phyloP scores from a whole-genome alignment of 768 basidiomycete genomes.

The Mycena sanguinolenta region DNA sequence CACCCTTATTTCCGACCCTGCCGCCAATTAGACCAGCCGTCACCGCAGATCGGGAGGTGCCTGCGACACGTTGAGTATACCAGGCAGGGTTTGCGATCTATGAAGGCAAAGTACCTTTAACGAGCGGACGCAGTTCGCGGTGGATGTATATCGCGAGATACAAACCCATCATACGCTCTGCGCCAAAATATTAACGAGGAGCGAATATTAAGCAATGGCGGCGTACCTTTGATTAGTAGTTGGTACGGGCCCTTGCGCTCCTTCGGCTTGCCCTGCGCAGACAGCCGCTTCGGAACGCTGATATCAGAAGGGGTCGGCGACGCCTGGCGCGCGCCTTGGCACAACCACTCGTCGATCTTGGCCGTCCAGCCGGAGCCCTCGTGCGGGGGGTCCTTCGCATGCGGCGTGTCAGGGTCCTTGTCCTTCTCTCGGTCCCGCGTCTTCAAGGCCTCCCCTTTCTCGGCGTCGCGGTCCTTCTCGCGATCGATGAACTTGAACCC shows the following conservation, averaged over 20 bases:
- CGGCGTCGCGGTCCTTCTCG: conserved; percentile 56
- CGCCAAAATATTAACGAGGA: conserved; percentile 13
- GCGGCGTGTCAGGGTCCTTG: conserved; percentile 49
- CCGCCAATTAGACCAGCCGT: conserved; percentile 93
- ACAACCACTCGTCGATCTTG: conserved; percentile 82
- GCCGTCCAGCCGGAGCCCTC: conserved; percentile 74
- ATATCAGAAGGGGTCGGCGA: conserved; percentile 59
- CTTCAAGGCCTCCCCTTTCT: conserved; percentile 57
- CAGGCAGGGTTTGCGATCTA: conserved; percentile 3
- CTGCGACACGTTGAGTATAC: conserved; percentile 48
- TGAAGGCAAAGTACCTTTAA: conserved; percentile 66
- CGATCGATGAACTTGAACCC: conserved; percentile 78
- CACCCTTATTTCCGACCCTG: conserved; percentile 92
- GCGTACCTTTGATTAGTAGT: conserved; percentile 80
- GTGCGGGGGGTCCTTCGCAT: conserved; percentile 52
- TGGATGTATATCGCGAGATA: conserved; percentile 85
- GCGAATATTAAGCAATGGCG: not conserved
- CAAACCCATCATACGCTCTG: conserved; percentile 87
- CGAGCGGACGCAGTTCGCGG: conserved; percentile 73
- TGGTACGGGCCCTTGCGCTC: conserved; percentile 83
- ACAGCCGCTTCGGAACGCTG: conserved; percentile 56
- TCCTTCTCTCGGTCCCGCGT: conserved; percentile 47
- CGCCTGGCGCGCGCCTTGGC: conserved; percentile 55
- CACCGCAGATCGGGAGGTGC: conserved; percentile 84
- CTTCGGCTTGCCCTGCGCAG: conserved; percentile 57